Evolutionary conservation across 1,284 basidiomycete genomes (phyloP), one percentile per base, ranked within the genome.

Genomic region (Tilletia caries): DNA sequence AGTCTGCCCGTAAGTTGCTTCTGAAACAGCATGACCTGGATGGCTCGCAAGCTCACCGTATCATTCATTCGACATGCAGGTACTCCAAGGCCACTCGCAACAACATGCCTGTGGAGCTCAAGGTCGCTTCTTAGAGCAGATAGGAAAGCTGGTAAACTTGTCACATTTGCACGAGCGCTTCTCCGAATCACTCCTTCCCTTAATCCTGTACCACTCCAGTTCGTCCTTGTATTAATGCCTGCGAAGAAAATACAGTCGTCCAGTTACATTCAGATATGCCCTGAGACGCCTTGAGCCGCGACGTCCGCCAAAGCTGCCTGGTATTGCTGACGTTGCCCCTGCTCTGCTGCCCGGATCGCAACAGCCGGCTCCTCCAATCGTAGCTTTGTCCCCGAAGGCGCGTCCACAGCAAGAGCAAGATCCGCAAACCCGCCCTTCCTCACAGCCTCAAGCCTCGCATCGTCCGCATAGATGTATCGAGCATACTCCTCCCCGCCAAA

Each of bases 41-140:
- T 6, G 5, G 18, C 25, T 4, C 25, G 2, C 10, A 6, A 54
- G 4, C 52, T 54, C 52, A 25, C 13, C 25, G 12, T 13, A 54
- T 15, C 2, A 13, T 29, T 54, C 13, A 3, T 54, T 3, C 27
- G 25, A 4, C 25, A 23, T 29, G 25, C 52, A 54, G 52, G 34
- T 62, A 62, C 58, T 62, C 58, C 32, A 62, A 62, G 58, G 58
- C 58, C 13, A 37, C 33, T 6, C 58, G 58, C 58, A 37, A 37
- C 58, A 62, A 62, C 58, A 37, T 62, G 12, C 58, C 58, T 29
- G 58, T 62, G 29, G 58, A 62, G 32, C 58, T 62, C 33, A 33
- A 37, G 15, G 58, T 62, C 32, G 32, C 34, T 58, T 58, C 20
- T 41, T 41, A 41, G 48, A 50, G 20, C 48, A n/a, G n/a, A n/a